Base-by-base conservation (phyloP, 345 rosid genomes). In the Syzygium aromaticum region DNA sequence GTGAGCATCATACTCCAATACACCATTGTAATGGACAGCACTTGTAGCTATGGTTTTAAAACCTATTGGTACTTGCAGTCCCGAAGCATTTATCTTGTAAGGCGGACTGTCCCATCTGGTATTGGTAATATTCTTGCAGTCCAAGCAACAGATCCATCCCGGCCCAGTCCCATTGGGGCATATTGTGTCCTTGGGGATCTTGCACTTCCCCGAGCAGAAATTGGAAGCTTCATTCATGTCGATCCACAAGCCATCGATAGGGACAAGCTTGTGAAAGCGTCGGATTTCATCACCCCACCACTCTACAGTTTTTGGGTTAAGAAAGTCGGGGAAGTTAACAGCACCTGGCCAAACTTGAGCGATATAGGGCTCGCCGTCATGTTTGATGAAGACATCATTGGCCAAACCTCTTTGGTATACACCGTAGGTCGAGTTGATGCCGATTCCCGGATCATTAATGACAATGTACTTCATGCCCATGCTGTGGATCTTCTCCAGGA, bases 341-440 rank as follows among this genome's bases (percentile, higher is more conserved):
- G 99, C 93, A 54, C 99, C 99, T 3, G 99, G 99, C 99, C 99
- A 98, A 27, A 96, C 99, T 92, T 98, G 99, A 86, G 98, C 99
- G 28, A 98, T 83, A 91, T 87, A 98, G 13, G 97, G 97, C 88
- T 96, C 93, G 21, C 98, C 99, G 11, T 92, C 92, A 52, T 98
- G 94, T 92, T 96, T 98, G 91, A 98, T 96, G 89, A 98, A 98
- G 78, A 98, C 97, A 67, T 96, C 98, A 15, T 93, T 92, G 38
- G 96, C 97, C 84, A 95, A 88, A 64, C 90, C 99, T 92, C 99
- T 90, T 84, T 94, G 95, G 90, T 94, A 94, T 2, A 93, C 94
- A 33, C 98, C 99, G 84, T 98, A 96, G 77, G 92, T 91, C 23
- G 95, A 86, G 90, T 98, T 98, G 52, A 98, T 98, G 53, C 91